Evolutionary conservation across 768 basidiomycete species (phyloP).

Genomic region (Crucibulum laeve): DNA sequence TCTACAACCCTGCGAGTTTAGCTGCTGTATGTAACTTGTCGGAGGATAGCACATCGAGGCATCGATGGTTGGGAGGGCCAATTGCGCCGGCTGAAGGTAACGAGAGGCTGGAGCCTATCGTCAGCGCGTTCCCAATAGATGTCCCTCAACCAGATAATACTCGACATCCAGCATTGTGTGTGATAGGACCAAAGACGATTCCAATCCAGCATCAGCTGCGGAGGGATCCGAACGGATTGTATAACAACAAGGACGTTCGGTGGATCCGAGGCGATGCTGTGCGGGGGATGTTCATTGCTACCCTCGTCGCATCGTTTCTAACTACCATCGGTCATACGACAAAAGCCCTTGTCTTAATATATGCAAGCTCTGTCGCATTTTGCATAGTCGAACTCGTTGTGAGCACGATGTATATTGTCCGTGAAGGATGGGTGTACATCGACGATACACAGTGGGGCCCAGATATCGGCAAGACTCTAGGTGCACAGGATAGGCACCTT

Average conservation of each 20-base stretch:
- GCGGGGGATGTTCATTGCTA: background rate
- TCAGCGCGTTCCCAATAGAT: slow-evolving; percentile 5
- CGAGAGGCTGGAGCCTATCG: slow-evolving; percentile 6
- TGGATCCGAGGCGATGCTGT: background rate
- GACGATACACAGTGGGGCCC: slow-evolving; percentile 4
- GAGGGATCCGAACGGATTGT: background rate
- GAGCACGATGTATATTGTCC: background rate
- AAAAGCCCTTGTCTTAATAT: background rate
- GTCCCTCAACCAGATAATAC: background rate
- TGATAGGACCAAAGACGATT: slow-evolving; percentile 5
- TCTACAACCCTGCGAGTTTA: slow-evolving; percentile 18
- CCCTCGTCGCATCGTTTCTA: background rate
- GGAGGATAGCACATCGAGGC: background rate
- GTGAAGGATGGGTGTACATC: slow-evolving; percentile 9
- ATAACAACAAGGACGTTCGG: background rate
- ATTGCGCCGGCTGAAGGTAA: slow-evolving; percentile 4
- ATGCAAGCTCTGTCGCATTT: background rate
- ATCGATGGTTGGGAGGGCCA: slow-evolving; percentile 9
- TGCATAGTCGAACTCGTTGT: background rate
- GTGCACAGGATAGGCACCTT: slow-evolving; percentile 8
- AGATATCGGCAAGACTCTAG: slow-evolving; percentile 2
- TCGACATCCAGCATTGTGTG: slow-evolving; percentile 8
- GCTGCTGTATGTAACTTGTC: slow-evolving; percentile 16
- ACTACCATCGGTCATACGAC: background rate
- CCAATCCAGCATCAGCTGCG: slow-evolving; percentile 7